These are phyloP conservation scores for Ogataea thermomethanolica DNA, from an alignment of 805 yeast species.

Conservation along the genomic window DNA sequence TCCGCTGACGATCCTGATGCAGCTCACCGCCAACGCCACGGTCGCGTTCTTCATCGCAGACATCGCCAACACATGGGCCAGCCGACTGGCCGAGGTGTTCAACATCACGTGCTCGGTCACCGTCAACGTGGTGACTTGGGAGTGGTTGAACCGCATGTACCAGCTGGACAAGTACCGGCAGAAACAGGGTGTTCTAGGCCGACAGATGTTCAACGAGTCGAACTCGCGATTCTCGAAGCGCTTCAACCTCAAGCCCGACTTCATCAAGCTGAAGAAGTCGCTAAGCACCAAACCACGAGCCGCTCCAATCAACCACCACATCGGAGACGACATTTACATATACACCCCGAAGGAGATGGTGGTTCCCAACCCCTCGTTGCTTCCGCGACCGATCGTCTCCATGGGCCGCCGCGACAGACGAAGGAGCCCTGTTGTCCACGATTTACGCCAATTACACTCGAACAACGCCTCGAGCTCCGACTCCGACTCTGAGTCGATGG, in stretches of 20 bases:
- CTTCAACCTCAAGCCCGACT: conserved; percentile 14
- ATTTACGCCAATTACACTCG: neutral
- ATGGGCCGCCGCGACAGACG: neutral
- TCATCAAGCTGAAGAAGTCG: conserved; percentile 4
- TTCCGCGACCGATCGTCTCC: neutral
- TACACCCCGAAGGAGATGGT: conserved; percentile 42
- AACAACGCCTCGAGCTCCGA: neutral
- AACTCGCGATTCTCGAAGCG: conserved; percentile 1
- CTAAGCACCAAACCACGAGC: neutral
- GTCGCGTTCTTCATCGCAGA: conserved; percentile 74
- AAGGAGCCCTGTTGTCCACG: conserved; percentile 5
- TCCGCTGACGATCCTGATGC: conserved; percentile 53
- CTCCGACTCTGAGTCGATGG: neutral
- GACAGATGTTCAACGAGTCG: conserved; percentile 69
- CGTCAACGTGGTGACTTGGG: conserved; percentile 77
- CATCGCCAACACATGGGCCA: conserved; percentile 71
- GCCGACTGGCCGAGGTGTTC: conserved; percentile 68
- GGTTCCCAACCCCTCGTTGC: conserved; percentile 28
- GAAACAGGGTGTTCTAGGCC: conserved; percentile 69
- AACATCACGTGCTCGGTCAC: conserved; percentile 68
- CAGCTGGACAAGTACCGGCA: conserved; percentile 56
- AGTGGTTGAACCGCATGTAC: conserved; percentile 71
- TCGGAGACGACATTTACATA: conserved; percentile 35
- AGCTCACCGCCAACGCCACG: conserved; percentile 54
- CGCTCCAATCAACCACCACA: neutral